Percentiles rank a stretch among this genome's conserved stretches.
Conservation (phyloP, 2,329 filamentous ascomycete genomes). For the Davidsoniella virescens region DNA sequence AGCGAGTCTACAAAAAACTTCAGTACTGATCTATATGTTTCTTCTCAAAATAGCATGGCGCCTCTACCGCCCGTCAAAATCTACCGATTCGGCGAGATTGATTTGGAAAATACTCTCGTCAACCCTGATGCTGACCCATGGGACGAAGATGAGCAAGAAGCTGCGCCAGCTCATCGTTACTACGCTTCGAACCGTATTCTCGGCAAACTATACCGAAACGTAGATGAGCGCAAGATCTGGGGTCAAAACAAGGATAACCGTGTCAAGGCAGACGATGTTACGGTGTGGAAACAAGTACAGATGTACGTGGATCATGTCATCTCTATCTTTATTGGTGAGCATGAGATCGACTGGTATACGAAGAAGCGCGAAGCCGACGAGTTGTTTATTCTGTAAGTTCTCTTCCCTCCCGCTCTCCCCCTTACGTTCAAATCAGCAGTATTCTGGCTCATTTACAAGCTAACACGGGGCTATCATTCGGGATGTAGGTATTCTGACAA, state of each 20-base stretch:
- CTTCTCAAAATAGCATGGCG: constrained; percentile 24
- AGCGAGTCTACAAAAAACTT: neutral
- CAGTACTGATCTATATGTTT: constrained; percentile 1
- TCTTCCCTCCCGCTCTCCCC: constrained; percentile 8
- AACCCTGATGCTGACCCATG: constrained; percentile 16
- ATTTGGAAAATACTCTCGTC: constrained; percentile 19
- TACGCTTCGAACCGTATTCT: constrained; percentile 54
- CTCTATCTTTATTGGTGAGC: constrained; percentile 12
- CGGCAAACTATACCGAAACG: constrained; percentile 52
- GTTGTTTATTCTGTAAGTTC: constrained; percentile 29
- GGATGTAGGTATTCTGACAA: constrained; percentile 7
- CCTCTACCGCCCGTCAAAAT: constrained; percentile 28
- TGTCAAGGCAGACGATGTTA: constrained; percentile 17
- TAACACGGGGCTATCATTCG: neutral
- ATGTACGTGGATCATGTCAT: constrained; percentile 15
- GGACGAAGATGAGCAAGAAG: constrained; percentile 24
- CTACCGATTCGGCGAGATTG: constrained; percentile 28
- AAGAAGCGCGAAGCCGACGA: constrained; percentile 25
- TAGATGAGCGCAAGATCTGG: constrained; percentile 58
- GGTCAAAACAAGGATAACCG: constrained; percentile 26
- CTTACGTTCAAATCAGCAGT: neutral
- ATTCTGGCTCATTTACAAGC: neutral
- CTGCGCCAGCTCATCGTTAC: constrained; percentile 35
- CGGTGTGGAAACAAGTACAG: constrained; percentile 30
- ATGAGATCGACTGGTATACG: constrained; percentile 20